phyloP scores from a whole-genome alignment of 169 alveolate species.

The Besnoitia besnoiti region DNA sequence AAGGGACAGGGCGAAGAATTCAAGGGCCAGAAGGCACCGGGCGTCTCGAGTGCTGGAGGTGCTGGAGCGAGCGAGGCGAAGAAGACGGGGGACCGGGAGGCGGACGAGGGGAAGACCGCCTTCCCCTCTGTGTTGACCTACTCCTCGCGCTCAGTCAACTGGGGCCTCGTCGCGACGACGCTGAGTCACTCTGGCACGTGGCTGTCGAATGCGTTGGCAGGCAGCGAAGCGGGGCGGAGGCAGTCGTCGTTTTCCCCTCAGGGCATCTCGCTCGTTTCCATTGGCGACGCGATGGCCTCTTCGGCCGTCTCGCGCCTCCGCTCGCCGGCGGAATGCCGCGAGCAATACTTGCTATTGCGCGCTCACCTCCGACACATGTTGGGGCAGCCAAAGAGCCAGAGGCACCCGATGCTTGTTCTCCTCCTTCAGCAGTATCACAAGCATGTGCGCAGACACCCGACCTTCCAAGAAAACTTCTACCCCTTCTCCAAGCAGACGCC shows the following conservation, averaged over 20 bases:
- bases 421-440: background rate
- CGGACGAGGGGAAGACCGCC: background rate
- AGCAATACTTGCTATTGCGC: background rate
- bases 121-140: background rate
- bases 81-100: background rate
- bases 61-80: background rate
- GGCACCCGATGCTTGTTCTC: background rate
- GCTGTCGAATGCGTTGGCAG: background rate
- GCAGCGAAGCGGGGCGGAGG: background rate
- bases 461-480: background rate
- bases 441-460: background rate
- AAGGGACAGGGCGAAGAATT: background rate
- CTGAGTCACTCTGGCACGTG: background rate
- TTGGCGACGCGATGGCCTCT: background rate
- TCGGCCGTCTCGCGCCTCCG: conserved; percentile 6
- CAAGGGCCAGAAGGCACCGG: too few relatives aligned
- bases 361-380: background rate
- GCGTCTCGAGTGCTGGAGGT: background rate
- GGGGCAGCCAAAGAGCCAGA: background rate
- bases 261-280: background rate
- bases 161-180: background rate
- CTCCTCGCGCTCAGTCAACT: background rate
- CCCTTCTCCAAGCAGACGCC: too few relatives aligned
- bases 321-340: conserved; percentile 5
- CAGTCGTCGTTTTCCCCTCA: background rate